These are phyloP conservation scores for Cucumis hystrix DNA, from an alignment of 306 rosid species.

Conservation along the genomic window DNA sequence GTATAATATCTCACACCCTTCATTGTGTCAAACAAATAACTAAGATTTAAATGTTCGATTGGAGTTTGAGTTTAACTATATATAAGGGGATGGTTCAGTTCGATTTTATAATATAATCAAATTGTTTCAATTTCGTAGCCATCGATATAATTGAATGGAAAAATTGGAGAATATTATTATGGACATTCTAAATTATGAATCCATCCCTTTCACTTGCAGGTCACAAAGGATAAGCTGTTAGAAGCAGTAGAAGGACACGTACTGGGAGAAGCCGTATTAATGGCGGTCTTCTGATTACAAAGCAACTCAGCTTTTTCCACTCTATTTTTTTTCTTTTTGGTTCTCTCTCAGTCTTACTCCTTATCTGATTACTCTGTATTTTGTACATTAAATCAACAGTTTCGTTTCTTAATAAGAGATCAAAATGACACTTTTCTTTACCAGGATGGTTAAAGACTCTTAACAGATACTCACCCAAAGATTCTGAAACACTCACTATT, in stretches of 20 bases:
- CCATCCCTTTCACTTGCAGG: conserved; percentile 19
- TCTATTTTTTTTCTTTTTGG: background rate
- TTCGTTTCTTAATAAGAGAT: background rate
- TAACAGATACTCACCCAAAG: background rate
- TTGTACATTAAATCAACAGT: background rate
- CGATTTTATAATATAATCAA: too few relatives aligned
- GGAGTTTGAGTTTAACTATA: too few relatives aligned
- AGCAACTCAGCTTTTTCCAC: background rate
- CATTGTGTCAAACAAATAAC: too few relatives aligned
- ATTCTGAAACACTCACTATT: background rate
- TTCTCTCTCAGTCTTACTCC: too few relatives aligned
- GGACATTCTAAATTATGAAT: background rate
- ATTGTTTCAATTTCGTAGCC: too few relatives aligned
- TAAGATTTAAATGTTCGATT: too few relatives aligned
- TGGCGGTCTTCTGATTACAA: conserved; percentile 25
- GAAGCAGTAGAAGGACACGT: conserved; percentile 55
- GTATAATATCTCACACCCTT: too few relatives aligned
- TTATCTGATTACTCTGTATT: background rate
- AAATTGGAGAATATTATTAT: too few relatives aligned
- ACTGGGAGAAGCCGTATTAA: conserved; percentile 45
- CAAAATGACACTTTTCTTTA: background rate
- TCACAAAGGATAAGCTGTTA: conserved; percentile 59
- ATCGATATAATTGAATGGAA: too few relatives aligned
- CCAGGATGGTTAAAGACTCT: background rate
- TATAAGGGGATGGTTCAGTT: too few relatives aligned